A percentile compares a stretch with the other conserved stretches of the same genome.
phyloP scores from a whole-genome alignment of 2,329 filamentous ascomycete genomes.

The Clonostachys byssicola region DNA sequence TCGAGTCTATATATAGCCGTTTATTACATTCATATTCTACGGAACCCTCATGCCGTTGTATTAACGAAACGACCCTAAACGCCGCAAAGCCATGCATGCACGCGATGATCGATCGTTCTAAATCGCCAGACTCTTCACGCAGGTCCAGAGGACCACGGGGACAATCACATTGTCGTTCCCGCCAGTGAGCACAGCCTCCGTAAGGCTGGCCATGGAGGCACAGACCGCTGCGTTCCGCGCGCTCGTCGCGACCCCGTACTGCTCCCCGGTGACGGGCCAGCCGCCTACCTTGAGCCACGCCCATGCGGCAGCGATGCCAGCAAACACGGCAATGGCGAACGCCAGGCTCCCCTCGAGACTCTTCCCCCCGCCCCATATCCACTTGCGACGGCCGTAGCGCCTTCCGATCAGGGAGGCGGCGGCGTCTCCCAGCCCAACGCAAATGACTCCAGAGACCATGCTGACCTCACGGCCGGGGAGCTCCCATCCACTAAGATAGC shows the following conservation, averaged over 20 bases:
- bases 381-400: conserved; percentile 81
- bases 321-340: conserved; percentile 75
- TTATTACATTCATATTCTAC: too few relatives aligned
- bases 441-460: conserved; percentile 90
- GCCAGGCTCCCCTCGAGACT: conserved; percentile 84
- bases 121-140: conserved; percentile 73
- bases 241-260: conserved; percentile 20
- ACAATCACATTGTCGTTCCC: conserved; percentile 99
- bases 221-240: conserved; percentile 69
- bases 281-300: conserved; percentile 73
- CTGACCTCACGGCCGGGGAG: conserved; percentile 70
- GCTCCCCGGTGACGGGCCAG: conserved; percentile 56
- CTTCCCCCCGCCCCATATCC: conserved; percentile 96
- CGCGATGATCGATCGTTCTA: conserved; percentile 14
- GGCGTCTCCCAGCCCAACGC: conserved; percentile 92
- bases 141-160: conserved; percentile 86
- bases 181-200: conserved; percentile 91
- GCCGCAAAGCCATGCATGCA: too few relatives aligned
- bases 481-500: conserved; percentile 69
- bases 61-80: too few relatives aligned
- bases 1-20: too few relatives aligned
- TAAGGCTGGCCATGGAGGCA: conserved; percentile 78
- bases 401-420: conserved; percentile 87
- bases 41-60: too few relatives aligned
- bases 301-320: conserved; percentile 67